Evolutionary conservation across 768 basidiomycete genomes (phyloP).

Genomic region (Collybiopsis confluens): DNA sequence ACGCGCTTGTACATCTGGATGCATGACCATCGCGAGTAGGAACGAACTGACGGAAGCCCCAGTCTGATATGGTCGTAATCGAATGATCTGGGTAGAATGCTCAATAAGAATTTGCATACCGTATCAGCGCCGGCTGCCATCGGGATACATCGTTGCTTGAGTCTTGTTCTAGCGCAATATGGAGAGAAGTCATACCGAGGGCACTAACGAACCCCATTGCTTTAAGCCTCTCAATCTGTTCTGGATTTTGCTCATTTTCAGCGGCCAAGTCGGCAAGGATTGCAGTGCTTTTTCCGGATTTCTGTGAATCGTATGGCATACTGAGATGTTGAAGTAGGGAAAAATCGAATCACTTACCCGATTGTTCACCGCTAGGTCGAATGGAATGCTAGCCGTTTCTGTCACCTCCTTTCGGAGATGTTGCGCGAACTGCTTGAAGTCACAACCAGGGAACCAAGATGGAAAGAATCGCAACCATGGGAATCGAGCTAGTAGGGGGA

Average conservation of each 20-base stretch:
- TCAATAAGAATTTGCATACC: neutral
- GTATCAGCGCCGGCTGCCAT: neutral
- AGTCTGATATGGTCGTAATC: neutral
- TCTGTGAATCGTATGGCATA: too few species aligned
- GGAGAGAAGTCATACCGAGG: too few species aligned
- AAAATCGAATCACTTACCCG: neutral
- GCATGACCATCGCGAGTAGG: constrained; percentile 21
- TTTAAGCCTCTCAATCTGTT: neutral
- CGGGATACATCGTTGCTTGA: neutral
- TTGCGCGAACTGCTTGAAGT: too few species aligned
- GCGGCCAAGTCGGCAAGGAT: neutral
- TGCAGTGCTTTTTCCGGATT: neutral
- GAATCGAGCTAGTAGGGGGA: neutral
- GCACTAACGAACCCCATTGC: too few species aligned
- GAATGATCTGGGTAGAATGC: neutral
- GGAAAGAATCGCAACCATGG: neutral
- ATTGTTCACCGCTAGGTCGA: neutral
- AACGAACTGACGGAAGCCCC: constrained; percentile 15
- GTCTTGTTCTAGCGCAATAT: too few species aligned
- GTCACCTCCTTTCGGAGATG: too few species aligned
- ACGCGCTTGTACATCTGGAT: constrained; percentile 17
- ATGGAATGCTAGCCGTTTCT: neutral
- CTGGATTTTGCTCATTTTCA: neutral
- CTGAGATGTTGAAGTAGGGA: neutral
- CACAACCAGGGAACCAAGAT: too few species aligned